A percentile compares a stretch with the other conserved stretches of the same genome.
These are phyloP conservation scores for Cryptococcus hybrid DNA, from an alignment of 1,284 basidiomycete species.

Conservation along the genomic window DNA sequence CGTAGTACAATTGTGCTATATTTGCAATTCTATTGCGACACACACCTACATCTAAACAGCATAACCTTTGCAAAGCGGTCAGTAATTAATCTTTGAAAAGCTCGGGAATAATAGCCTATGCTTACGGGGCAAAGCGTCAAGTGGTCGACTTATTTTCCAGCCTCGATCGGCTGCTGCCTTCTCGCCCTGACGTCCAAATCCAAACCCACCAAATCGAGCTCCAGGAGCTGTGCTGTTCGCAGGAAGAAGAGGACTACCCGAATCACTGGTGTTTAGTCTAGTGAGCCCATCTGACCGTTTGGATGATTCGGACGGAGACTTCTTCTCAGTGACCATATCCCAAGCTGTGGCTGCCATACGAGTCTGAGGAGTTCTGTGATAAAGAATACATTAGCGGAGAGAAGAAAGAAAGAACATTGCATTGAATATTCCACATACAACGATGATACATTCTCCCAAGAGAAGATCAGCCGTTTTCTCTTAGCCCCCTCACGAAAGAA, in stretches of 20 bases:
- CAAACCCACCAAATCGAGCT: conserved; percentile 55
- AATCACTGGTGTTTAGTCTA: conserved; percentile 14
- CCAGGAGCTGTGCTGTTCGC: conserved; percentile 27
- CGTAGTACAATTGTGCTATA: too few species aligned
- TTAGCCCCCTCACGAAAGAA: conserved; percentile 41
- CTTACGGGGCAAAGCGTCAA: conserved; percentile 42
- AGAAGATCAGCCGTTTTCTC: conserved; percentile 42
- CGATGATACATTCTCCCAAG: conserved; percentile 47
- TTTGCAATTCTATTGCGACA: too few species aligned
- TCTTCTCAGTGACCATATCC: conserved; percentile 36
- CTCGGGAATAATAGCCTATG: neutral
- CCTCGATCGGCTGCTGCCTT: conserved; percentile 66
- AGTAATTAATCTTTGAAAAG: neutral
- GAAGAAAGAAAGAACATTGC: too few species aligned
- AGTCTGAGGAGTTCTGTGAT: conserved; percentile 41
- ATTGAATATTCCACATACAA: conserved; percentile 24
- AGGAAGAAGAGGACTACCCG: conserved; percentile 30
- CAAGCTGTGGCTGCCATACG: conserved; percentile 42
- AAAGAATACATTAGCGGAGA: neutral
- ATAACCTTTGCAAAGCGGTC: neutral
- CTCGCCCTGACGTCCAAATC: conserved; percentile 74
- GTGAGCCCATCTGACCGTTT: conserved; percentile 4
- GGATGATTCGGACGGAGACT: conserved; percentile 2
- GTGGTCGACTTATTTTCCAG: conserved; percentile 42
- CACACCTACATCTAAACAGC: neutral